These are phyloP conservation scores for Mucor indicus DNA, from an alignment of 371 early-diverging fungal species.

Conservation along the genomic window DNA sequence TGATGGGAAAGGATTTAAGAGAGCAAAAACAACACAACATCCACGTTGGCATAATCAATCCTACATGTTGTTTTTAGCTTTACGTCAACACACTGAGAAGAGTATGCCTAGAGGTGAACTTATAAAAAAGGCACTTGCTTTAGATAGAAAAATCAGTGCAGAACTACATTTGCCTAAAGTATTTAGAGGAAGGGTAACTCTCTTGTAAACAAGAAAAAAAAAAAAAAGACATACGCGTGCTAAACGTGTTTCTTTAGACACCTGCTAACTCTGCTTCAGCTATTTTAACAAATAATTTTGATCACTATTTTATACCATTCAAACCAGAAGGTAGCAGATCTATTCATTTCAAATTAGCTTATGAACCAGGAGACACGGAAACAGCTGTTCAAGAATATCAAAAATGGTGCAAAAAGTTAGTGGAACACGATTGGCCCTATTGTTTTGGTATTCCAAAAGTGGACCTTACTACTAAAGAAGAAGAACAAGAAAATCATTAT, in stretches of 20 bases:
- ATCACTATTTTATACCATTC: slow-evolving; percentile 72
- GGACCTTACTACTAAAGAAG: no score
- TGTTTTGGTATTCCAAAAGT: slow-evolving; percentile 63
- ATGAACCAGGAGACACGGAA: slow-evolving; percentile 69
- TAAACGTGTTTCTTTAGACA: slow-evolving; percentile 47
- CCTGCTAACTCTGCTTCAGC: slow-evolving; percentile 81
- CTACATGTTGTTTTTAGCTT: slow-evolving; percentile 69
- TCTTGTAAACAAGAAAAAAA: not conserved
- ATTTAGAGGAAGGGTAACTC: slow-evolving; percentile 76
- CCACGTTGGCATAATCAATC: slow-evolving; percentile 83
- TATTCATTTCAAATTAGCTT: slow-evolving; percentile 71
- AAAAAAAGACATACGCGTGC: not conserved
- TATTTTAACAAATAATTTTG: slow-evolving; percentile 73
- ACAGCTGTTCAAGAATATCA: slow-evolving; percentile 67
- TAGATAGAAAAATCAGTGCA: slow-evolving; percentile 68
- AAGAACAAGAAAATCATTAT: not conserved
- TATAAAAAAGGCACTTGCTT: slow-evolving; percentile 62
- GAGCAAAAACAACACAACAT: not conserved
- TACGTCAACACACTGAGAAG: slow-evolving; percentile 59
- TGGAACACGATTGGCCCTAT: slow-evolving; percentile 71
- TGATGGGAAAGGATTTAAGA: not conserved
- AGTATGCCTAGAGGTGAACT: slow-evolving; percentile 67
- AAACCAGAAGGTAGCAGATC: slow-evolving; percentile 62
- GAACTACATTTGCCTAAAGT: slow-evolving; percentile 67
- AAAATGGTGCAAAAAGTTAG: slow-evolving; percentile 68